Conservation (phyloP, 371 early-diverging fungal genomes). For the Mucor indicus region DNA sequence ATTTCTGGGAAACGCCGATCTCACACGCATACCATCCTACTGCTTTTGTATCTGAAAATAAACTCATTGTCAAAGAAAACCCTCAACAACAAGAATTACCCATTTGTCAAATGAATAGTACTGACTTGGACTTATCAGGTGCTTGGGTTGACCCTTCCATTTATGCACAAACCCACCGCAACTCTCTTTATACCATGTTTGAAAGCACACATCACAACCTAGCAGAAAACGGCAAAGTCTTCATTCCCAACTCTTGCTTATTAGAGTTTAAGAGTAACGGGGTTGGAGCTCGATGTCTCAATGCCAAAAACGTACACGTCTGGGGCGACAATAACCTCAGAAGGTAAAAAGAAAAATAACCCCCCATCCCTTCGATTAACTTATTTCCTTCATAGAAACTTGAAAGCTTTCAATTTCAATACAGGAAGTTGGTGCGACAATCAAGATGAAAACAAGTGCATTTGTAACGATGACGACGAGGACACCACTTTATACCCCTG, state of each 20-base stretch:
- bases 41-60: slow-evolving; percentile 27
- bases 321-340: slow-evolving; percentile 39
- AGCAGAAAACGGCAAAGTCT: slow-evolving; percentile 34
- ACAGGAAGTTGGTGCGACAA: slow-evolving; percentile 30
- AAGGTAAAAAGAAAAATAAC: slow-evolving; percentile 15
- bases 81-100: not conserved
- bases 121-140: slow-evolving; percentile 9
- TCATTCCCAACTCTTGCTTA: slow-evolving; percentile 34
- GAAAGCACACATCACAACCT: no score
- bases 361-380: no score
- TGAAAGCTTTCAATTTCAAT: slow-evolving; percentile 25
- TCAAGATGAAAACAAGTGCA: slow-evolving; percentile 10
- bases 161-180: slow-evolving; percentile 16
- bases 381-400: slow-evolving; percentile 19
- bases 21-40: slow-evolving; percentile 32
- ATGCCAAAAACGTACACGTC: slow-evolving; percentile 31
- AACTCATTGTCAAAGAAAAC: slow-evolving; percentile 17
- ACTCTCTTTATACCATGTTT: slow-evolving; percentile 36
- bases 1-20: slow-evolving; percentile 41
- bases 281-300: slow-evolving; percentile 31
- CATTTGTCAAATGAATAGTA: slow-evolving; percentile 1
- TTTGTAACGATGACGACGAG: slow-evolving; percentile 15
- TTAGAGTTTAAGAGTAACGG: slow-evolving; percentile 33
- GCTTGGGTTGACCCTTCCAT: slow-evolving; percentile 28
- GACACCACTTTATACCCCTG: slow-evolving; percentile 25